Base-by-base conservation (phyloP, 2,329 filamentous ascomycete species). In the Aureobasidium sp. region DNA sequence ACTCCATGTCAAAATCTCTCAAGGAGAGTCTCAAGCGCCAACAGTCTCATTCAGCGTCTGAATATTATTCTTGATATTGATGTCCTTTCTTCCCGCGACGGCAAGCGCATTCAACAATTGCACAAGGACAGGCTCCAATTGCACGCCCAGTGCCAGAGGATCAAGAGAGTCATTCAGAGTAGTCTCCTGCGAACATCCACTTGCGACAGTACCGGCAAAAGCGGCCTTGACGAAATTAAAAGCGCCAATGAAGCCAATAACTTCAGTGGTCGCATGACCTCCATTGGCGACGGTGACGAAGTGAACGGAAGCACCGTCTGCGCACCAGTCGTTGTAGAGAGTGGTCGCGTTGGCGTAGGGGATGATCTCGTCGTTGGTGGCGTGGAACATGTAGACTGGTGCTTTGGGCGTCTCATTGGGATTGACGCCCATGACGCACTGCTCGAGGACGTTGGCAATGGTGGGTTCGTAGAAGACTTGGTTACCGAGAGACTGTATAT, bases 321-420 rank as follows among this genome's bases (percentile, higher is more conserved):
- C 49, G 51, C 64, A 65, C 64, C 63, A 65, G 3, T 56, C 47
- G 14, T 59, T 34, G 29, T 55, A 55, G 5, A 64, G 55, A 2
- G 62, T 61, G 3, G 58, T 54, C 2, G 63, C 62, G 21, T 65
- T 61, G 11, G 52, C 19, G 42, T 64, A 66, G 1, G 64, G 62
- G 19, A 65, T 64, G 45, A 65, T 58, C 41, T 66, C 63, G 34
- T 66, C 63, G 10, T 56, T 17, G 4, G 40, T 42, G 2, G 62
- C 61, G 50, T 66, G 64, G 55, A 57, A 65, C 27, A 65, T 44
- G 37, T 59, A 63, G 1, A 66, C 60, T 4, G 64, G 64, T 2
- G 56, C 62, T 10, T 40, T 59, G 2, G 64, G 64, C 1, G 59
- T 64, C 17, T 63, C 60, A 24, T 56, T 52, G 2, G 38, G n/a